Evolutionary conservation across 768 basidiomycete species (phyloP), one percentile per base, ranked within the genome.

Genomic region (Suillus spraguei): DNA sequence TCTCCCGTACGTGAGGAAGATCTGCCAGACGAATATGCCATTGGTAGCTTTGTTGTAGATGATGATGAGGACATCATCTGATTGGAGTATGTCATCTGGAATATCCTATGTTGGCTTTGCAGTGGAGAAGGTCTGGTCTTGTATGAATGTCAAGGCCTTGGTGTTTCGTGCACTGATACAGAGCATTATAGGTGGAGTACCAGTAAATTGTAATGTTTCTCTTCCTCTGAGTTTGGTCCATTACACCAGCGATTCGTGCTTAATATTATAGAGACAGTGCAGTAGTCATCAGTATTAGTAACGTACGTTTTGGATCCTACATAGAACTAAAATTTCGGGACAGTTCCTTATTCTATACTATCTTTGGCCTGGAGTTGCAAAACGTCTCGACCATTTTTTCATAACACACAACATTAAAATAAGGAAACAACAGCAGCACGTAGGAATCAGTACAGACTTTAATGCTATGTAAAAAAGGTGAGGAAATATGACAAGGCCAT

Each of bases 21-120:
- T 14, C 83, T 81, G 59, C 76, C 82, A 7, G 89, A 93, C 65
- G 82, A 85, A 56, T 95, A 95, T 71, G 82, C 78, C 49, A 69
- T 89, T 50, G 93, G 86, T 13, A 94, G 89, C 71, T 95, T 95
- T 68, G 85, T 95, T 17, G 92, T 95, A 14, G 85, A 81, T 61
- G 92, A 95, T 69, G 90, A 92, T 47, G 89, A 82, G 24, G 88
- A 91, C 38, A 82, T 83, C 81, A 28, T 87, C 83, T 64, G 74
- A 75, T 35, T 60, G 49, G 60, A 32, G 36, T 36, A 50, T 50
- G 17, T 50, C 16, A 17, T 52, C 8, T 9, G 5, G 16, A 33
- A 9, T 53, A 33, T 13, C 33, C 20, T 11, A 13, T n/a, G 20
- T 53, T 3, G 5, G 20, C n/a, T 53, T 5, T 53, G 52, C 52